Percentiles rank a stretch among this genome's conserved stretches.
Evolutionary conservation across 352 stramenopile genomes (phyloP).

Genomic region (Phytophthora palmivora): DNA sequence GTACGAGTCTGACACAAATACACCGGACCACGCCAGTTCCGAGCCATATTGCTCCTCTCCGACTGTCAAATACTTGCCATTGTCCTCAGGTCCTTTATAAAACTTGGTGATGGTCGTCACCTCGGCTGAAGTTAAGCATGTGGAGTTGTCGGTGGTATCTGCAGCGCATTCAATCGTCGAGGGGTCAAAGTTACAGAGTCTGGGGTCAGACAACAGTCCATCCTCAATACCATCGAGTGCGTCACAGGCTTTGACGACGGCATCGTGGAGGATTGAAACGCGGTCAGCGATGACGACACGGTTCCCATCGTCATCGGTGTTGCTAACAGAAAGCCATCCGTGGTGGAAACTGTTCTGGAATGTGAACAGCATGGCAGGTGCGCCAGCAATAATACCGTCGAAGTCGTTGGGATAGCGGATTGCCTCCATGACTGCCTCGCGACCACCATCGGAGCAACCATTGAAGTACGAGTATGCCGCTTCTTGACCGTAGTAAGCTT

Average conservation of each 20-base stretch:
- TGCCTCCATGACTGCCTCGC: slow-evolving; percentile 49
- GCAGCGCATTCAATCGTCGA: slow-evolving; percentile 38
- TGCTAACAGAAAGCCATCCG: slow-evolving; percentile 44
- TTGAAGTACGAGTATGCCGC: slow-evolving; percentile 54
- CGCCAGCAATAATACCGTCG: slow-evolving; percentile 48
- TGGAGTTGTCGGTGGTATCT: slow-evolving; percentile 38
- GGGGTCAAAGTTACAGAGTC: slow-evolving; percentile 43
- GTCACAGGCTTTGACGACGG: slow-evolving; percentile 45
- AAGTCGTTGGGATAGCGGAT: slow-evolving; percentile 53
- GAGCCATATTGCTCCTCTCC: slow-evolving; percentile 52
- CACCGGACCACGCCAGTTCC: slow-evolving; percentile 48
- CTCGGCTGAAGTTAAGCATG: slow-evolving; percentile 44
- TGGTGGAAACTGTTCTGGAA: slow-evolving; percentile 57
- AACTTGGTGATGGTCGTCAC: slow-evolving; percentile 43
- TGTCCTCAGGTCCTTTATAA: slow-evolving; percentile 47
- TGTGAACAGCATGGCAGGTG: slow-evolving; percentile 47
- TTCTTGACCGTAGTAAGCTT: slow-evolving; percentile 47
- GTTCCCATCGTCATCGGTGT: slow-evolving; percentile 37
- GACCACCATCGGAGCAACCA: slow-evolving; percentile 49
- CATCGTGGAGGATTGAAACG: slow-evolving; percentile 43
- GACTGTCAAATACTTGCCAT: slow-evolving; percentile 43
- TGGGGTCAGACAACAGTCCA: slow-evolving; percentile 43
- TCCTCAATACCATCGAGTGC: slow-evolving; percentile 47
- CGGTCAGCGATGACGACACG: slow-evolving; percentile 37
- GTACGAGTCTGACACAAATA: slow-evolving; percentile 44